phyloP scores from a whole-genome alignment of 2,329 filamentous ascomycete species.

The Scedosporium apiospermum region DNA sequence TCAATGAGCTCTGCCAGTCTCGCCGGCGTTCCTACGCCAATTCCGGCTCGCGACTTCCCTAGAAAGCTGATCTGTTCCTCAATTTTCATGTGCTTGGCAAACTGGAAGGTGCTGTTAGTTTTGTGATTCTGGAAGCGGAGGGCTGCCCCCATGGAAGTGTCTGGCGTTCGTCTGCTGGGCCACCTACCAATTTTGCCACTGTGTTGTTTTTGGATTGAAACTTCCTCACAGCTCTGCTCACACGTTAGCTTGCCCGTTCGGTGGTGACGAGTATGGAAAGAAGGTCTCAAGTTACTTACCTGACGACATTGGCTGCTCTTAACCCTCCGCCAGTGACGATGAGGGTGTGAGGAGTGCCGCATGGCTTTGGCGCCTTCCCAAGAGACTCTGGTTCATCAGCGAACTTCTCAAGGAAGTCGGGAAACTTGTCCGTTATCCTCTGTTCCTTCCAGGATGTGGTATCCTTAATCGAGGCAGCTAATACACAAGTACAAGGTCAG shows the following conservation, averaged over 20 bases:
- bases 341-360: slow-evolving; percentile 74
- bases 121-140: slow-evolving; percentile 4
- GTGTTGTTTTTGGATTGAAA: slow-evolving; percentile 70
- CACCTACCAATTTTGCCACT: slow-evolving; percentile 67
- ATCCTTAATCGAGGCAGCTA: slow-evolving; percentile 68
- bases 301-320: slow-evolving; percentile 74
- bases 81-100: slow-evolving; percentile 97
- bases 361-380: slow-evolving; percentile 54
- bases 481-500: neutral
- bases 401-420: slow-evolving; percentile 62
- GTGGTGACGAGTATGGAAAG: neutral
- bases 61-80: slow-evolving; percentile 75
- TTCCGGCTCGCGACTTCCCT: slow-evolving; percentile 60
- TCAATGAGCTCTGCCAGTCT: slow-evolving; percentile 75
- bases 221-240: slow-evolving; percentile 56
- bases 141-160: no score
- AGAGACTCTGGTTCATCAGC: slow-evolving; percentile 49
- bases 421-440: slow-evolving; percentile 39
- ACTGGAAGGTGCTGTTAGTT: slow-evolving; percentile 31
- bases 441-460: slow-evolving; percentile 63
- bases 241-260: neutral
- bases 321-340: slow-evolving; percentile 79
- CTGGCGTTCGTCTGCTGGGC: neutral
- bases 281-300: slow-evolving; percentile 32
- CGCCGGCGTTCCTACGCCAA: slow-evolving; percentile 84